These are phyloP conservation scores for Suillus occidentalis DNA, from an alignment of 768 basidiomycete species.

Conservation along the genomic window DNA sequence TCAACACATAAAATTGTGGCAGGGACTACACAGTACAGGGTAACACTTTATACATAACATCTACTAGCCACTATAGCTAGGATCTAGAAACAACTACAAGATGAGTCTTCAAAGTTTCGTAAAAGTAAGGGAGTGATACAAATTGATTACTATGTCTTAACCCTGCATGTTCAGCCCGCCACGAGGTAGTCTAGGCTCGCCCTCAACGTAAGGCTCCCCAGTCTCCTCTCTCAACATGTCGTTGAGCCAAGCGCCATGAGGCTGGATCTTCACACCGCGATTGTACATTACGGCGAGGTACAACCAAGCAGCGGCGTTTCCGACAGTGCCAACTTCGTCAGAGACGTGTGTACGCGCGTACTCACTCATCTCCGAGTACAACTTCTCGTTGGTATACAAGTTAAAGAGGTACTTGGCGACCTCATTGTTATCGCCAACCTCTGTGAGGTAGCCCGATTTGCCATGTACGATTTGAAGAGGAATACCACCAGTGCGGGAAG, in stretches of 20 bases:
- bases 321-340: constrained; percentile 83
- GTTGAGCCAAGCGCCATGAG: constrained; percentile 83
- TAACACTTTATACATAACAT: background rate
- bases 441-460: constrained; percentile 83
- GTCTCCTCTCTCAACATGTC: constrained; percentile 78
- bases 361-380: constrained; percentile 62
- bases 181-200: constrained; percentile 75
- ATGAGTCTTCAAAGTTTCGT: background rate
- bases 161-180: constrained; percentile 57
- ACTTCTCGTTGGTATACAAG: constrained; percentile 70
- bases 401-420: constrained; percentile 79
- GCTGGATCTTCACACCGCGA: constrained; percentile 75
- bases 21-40: background rate
- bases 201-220: constrained; percentile 62
- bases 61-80: background rate
- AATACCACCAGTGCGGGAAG: constrained; percentile 86
- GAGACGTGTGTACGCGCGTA: constrained; percentile 76
- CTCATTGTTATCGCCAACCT: constrained; percentile 69
- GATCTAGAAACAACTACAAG: constrained; percentile 1
- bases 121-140: background rate
- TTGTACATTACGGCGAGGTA: constrained; percentile 79
- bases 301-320: constrained; percentile 67
- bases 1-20: background rate
- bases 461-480: constrained; percentile 89
- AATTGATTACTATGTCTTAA: constrained; percentile 22